Base-by-base conservation (phyloP, 352 stramenopile genomes). In the Aphanomyces stellatus region DNA sequence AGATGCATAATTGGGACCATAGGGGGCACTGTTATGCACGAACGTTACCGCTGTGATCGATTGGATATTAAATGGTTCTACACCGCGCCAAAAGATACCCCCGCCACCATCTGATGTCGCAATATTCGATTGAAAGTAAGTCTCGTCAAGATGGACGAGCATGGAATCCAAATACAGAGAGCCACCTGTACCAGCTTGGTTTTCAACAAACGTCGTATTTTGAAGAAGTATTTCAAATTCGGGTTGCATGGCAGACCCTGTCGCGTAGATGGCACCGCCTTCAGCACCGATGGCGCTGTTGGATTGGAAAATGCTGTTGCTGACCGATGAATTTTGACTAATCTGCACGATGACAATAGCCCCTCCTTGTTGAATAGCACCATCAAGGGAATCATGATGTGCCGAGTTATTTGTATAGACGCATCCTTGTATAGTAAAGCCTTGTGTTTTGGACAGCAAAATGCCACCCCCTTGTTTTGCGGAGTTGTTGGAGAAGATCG, bases 401-500 rank as follows among this genome's bases (percentile, higher is more conserved):
- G 43, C 60, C 2, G 40, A 57, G 33, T 67, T 67, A 3, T 57
- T 57, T 15, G 31, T 13, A 57, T 57, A 67, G 6, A 51, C 25
- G 25, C 35, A 40, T 7, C 7, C 37, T 13, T 55, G 13, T 8
- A 57, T 42, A 6, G 33, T 27, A 13, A 27, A 49, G 31, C 4
- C 28, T 13, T 17, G 19, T 17, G 48, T 17, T 19, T n/a, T 33
- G 19, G 33, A 7, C 31, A 63, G 19, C 15, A 19, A 35, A 6
- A 67, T 11, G 31, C 40, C 60, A 3, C 60, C 60, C 15, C 60
- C 60, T 57, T 67, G 60, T 7, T 37, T 59, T 7, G 48, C 60
- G 10, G 7, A 2, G n/a, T 56, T 56, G 35, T 22, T 33, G 4
- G 28, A 40, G 30, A 67, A 67, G 4, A 8, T 48, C 6, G 34